phyloP scores from a whole-genome alignment of 2,329 filamentous ascomycete genomes.

The Cladophialophora psammophila region DNA sequence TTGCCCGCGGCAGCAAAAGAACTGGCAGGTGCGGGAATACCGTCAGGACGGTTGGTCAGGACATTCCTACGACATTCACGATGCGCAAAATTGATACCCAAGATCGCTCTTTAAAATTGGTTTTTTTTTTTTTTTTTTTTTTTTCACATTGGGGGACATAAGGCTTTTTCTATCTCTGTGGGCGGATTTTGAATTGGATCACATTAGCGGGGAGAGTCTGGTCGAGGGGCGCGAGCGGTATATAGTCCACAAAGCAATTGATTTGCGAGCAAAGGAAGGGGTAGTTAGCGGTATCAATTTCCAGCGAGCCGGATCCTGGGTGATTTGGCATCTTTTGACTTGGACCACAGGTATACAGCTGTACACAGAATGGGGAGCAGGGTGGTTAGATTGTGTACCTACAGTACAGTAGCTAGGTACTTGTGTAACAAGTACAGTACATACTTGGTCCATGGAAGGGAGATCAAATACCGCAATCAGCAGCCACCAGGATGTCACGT shows the following conservation, averaged over 20 bases:
- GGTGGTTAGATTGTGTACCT: no score
- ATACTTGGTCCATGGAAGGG: no score
- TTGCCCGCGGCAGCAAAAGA: not conserved
- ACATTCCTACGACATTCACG: constrained; percentile 29
- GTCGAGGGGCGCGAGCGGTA: constrained; percentile 1
- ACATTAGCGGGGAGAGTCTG: constrained; percentile 3
- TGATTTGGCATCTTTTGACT: constrained; percentile 15
- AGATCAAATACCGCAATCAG: no score
- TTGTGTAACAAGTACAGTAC: no score
- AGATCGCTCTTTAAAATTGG: constrained; percentile 28
- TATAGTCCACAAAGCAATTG: constrained; percentile 28
- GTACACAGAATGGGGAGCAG: not conserved
- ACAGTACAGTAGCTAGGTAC: no score
- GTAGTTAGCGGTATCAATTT: not conserved
- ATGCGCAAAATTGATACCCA: constrained; percentile 29
- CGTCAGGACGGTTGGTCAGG: not conserved
- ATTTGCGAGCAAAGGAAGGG: constrained; percentile 25
- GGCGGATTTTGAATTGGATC: constrained; percentile 13
- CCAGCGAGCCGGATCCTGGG: constrained; percentile 15
- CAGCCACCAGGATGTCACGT: not conserved
- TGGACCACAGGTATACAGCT: constrained; percentile 16
- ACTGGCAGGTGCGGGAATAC: constrained; percentile 14
- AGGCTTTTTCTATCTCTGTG: not conserved
- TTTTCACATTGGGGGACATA: constrained; percentile 12
- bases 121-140: constrained; percentile 8